Evolutionary conservation across 2,329 filamentous ascomycete genomes (phyloP), one percentile per base, ranked within the genome.

Genomic region (Waltergamsia citrina): DNA sequence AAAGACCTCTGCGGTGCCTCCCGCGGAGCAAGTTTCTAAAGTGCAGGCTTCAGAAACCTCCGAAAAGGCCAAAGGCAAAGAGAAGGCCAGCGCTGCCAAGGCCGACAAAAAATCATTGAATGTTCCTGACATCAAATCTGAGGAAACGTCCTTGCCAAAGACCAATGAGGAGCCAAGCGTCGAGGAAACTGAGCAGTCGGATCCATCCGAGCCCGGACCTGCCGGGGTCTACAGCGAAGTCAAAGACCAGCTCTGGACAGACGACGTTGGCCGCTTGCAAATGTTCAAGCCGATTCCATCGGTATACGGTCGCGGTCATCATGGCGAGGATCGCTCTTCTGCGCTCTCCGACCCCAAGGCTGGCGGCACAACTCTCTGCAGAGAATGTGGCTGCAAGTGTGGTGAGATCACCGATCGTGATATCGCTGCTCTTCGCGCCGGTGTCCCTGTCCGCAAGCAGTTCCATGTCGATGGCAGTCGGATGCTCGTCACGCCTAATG

Each of bases 401-500:
- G 54, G 56, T 6, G 58, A 61, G 41, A 60, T 61, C 20, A 54
- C 54, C 32, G 54, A 57, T 10, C 54, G 74, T 29, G 76, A 81
- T 40, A 66, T 76, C 20, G 59, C 63, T 11, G 53, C 62, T 3
- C 61, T 81, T 6, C 60, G 67, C n/a, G 60, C 65, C 3, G 76
- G 75, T 31, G 64, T 67, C 39, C 61, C 74, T 9, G 72, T 81
- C 7, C 71, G 68, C 39, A 81, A 80, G 51, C 56, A 77, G 25
- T 58, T 59, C 32, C 56, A 58, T 32, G 62, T 76, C 3, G 77
- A 81, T 40, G 77, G 75, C 36, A 69, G 71, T 51, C 70, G 80
- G 18, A 76, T 83, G 41, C 69, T 88, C 43, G 74, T 88, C 34
- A 87, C 83, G 0, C 81, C 83, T 1, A 78, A 81, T 40, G 83